phyloP scores from a whole-genome alignment of 2,329 filamentous ascomycete species.

The Hymenoscyphus occultus region DNA sequence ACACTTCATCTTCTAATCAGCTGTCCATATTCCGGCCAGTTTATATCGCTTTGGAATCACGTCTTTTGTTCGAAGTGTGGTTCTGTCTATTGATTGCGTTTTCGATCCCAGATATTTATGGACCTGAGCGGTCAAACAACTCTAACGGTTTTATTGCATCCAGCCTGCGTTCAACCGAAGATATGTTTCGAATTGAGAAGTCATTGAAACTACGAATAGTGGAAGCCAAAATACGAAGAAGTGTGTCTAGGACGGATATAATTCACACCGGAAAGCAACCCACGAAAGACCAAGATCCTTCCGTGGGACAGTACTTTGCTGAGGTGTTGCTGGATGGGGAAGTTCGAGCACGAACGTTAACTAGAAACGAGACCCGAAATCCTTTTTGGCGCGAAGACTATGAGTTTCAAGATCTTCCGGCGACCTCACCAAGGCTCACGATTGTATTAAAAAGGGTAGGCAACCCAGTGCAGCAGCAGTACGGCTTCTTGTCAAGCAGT shows the following conservation, averaged over 20 bases:
- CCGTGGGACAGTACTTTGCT: constrained; percentile 69
- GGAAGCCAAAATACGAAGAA: constrained; percentile 54
- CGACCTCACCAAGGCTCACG: constrained; percentile 65
- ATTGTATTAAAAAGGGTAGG: constrained; percentile 69
- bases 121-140: constrained; percentile 24
- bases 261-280: constrained; percentile 25
- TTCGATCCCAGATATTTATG: constrained; percentile 87
- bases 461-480: constrained; percentile 19
- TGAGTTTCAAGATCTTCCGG: constrained; percentile 71
- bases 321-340: constrained; percentile 80
- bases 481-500: constrained; percentile 33
- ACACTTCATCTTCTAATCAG: constrained; percentile 70
- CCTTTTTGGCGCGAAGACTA: constrained; percentile 81
- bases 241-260: constrained; percentile 33
- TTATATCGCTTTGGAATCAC: constrained; percentile 81
- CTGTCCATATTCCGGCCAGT: constrained; percentile 81
- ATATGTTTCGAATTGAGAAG: constrained; percentile 62
- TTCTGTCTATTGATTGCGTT: constrained; percentile 89
- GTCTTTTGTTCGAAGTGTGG: constrained; percentile 96
- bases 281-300: constrained; percentile 42
- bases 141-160: constrained; percentile 18
- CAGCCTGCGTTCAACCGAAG: constrained; percentile 35
- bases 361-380: constrained; percentile 66
- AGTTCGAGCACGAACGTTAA: constrained; percentile 70
- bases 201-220: constrained; percentile 56